These are phyloP conservation scores for Botrytis deweyae DNA, from an alignment of 2,329 filamentous ascomycete species.

Conservation along the genomic window DNA sequence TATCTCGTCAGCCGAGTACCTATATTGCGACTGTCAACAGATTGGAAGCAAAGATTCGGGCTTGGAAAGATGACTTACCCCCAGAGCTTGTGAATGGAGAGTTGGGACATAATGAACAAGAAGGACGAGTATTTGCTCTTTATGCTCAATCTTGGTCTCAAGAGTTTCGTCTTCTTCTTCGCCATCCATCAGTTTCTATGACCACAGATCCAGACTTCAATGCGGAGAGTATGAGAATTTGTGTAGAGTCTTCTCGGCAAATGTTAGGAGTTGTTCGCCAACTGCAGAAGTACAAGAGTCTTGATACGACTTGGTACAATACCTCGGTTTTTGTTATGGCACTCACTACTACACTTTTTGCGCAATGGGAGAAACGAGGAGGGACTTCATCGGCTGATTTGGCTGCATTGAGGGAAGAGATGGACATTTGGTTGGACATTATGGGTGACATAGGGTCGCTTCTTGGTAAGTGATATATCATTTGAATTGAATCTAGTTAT, in stretches of 20 bases:
- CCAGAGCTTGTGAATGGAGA: conserved; percentile 54
- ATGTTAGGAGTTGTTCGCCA: conserved; percentile 61
- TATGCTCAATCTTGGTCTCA: conserved; percentile 55
- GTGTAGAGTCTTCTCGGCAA: conserved; percentile 63
- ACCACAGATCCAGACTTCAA: conserved; percentile 55
- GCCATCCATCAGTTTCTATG: conserved; percentile 61
- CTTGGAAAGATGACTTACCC: conserved; percentile 65
- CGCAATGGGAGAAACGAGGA: conserved; percentile 65
- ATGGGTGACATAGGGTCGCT: conserved; percentile 64
- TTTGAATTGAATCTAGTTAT: neutral
- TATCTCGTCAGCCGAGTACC: conserved; percentile 58
- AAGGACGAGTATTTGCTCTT: conserved; percentile 51
- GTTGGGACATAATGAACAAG: conserved; percentile 42
- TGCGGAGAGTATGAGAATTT: conserved; percentile 63
- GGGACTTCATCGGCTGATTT: conserved; percentile 59
- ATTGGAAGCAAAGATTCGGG: conserved; percentile 63
- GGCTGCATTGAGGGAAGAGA: conserved; percentile 60
- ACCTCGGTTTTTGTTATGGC: conserved; percentile 70
- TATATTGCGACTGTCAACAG: conserved; percentile 64
- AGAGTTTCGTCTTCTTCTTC: conserved; percentile 59
- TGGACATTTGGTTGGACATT: conserved; percentile 67
- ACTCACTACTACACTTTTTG: conserved; percentile 70
- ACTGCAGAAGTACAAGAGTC: conserved; percentile 61
- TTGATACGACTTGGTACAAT: conserved; percentile 79
- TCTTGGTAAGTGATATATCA: conserved; percentile 55